Base-by-base conservation (phyloP, 176 grass and related monocot species). In the Otatea glauca region DNA sequence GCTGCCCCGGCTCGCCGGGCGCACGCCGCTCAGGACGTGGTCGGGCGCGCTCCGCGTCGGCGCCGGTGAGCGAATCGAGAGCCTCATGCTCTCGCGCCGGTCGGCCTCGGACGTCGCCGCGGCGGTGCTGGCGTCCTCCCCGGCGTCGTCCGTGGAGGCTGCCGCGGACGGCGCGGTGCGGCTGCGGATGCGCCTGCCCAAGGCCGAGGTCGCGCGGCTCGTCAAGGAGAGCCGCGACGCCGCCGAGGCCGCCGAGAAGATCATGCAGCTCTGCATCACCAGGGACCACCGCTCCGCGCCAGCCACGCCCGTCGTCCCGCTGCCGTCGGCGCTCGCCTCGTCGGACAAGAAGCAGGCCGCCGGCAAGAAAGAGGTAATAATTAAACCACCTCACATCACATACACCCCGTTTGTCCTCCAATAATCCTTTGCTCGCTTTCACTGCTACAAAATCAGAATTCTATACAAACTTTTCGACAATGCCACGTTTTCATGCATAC, bases 211-310 rank as follows among this genome's bases (percentile, higher is more conserved):
- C 10, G 86, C 83, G 56, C 83, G 87, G 72, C 79, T 97, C 8
- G 89, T 97, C 39, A 25, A 85, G 61, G 94, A 89, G 68, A 97
- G 94, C 89, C 85, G 86, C 71, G 88, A 91, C 60, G 76, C 92
- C 11, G 65, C 85, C 18, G 92, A 97, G 38, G 94, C 92, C 0
- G 94, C 94, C 0, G 85, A 94, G 88, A 94, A 72, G 88, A 94
- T 97, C 85, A 94, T 97, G 92, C 80, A 86, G 75, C 87, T 94
- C 61, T 97, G 92, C 74, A 79, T 87, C 8, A 76, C 79, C 0
- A 79, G 85, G 4, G 94, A 93, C 67, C 81, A 66, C 56, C 13
- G 47, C 11, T 86, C 83, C 39, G 70, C 79, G 23, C 88, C 74
- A 3, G 16, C 37, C 6, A 91, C 84, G 15, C 75, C 85, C 18